Percentiles rank a stretch among this genome's conserved stretches.
phyloP scores from a whole-genome alignment of 192 early-diverging fungal genomes.

The Podila verticillata region DNA sequence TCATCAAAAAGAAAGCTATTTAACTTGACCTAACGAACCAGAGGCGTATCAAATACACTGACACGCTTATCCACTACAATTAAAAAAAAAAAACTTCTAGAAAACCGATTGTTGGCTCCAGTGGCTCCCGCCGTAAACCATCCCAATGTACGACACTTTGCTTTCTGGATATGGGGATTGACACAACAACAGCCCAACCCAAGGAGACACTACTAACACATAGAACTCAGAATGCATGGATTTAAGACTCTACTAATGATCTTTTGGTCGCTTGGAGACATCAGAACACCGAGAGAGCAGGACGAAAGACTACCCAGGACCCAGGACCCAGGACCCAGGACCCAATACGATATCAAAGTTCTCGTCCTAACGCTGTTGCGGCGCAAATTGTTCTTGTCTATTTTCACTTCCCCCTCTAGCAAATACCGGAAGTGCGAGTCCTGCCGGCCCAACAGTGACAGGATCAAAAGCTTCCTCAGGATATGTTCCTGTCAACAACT shows the following conservation, averaged over 20 bases:
- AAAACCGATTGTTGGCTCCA: conserved; percentile 24
- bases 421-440: not conserved
- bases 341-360: too few species aligned
- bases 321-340: too few species aligned
- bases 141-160: conserved; percentile 23
- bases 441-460: conserved; percentile 5
- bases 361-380: too few species aligned
- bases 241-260: too few species aligned
- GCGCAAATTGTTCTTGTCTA: too few species aligned
- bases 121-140: conserved; percentile 33
- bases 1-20: too few species aligned
- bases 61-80: not conserved
- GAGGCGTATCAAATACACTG: too few species aligned
- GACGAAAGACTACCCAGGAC: too few species aligned
- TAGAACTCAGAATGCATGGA: not conserved
- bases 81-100: conserved; percentile 7
- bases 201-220: not conserved
- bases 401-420: conserved; percentile 1
- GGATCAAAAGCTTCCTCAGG: conserved; percentile 12
- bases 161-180: not conserved
- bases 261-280: too few species aligned
- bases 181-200: not conserved
- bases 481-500: conserved; percentile 39
- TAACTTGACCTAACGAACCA: too few species aligned
- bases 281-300: too few species aligned